Percentiles rank a stretch among this genome's conserved stretches.
These are phyloP conservation scores for Lipomyces sp. DNA, from an alignment of 805 yeast species.

Conservation along the genomic window DNA sequence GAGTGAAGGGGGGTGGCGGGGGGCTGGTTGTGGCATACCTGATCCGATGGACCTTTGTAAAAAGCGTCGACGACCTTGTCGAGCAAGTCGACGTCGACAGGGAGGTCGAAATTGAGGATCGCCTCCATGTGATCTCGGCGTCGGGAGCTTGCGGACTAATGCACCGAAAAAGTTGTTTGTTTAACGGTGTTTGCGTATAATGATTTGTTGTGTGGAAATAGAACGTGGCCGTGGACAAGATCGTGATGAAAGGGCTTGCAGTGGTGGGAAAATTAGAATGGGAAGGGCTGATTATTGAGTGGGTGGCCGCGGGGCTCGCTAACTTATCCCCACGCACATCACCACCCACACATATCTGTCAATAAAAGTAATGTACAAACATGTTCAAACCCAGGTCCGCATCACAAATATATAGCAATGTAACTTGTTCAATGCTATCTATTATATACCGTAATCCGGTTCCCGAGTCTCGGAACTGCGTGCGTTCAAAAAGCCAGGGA, in stretches of 20 bases:
- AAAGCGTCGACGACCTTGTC: conserved; percentile 87
- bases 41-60: conserved; percentile 68
- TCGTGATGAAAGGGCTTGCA: not conserved
- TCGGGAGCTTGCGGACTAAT: conserved; percentile 2
- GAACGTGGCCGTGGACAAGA: not conserved
- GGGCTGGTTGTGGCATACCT: conserved; percentile 41
- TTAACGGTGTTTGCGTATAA: not conserved
- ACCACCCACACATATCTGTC: no score
- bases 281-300: not conserved
- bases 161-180: not conserved
- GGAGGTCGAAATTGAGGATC: conserved; percentile 79
- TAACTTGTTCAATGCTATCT: no score
- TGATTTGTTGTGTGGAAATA: not conserved
- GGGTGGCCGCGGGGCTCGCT: not conserved
- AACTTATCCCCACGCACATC: not conserved
- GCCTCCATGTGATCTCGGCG: conserved; percentile 65
- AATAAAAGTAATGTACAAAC: no score
- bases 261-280: not conserved
- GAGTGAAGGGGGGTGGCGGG: not conserved
- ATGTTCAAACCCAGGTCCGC: no score
- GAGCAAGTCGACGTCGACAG: conserved; percentile 75
- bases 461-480: no score
- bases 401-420: no score
- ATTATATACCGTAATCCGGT: no score
- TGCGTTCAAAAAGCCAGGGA: no score